Evolutionary conservation across 352 stramenopile genomes (phyloP).

Genomic region (Phytopythium mirpurense): DNA sequence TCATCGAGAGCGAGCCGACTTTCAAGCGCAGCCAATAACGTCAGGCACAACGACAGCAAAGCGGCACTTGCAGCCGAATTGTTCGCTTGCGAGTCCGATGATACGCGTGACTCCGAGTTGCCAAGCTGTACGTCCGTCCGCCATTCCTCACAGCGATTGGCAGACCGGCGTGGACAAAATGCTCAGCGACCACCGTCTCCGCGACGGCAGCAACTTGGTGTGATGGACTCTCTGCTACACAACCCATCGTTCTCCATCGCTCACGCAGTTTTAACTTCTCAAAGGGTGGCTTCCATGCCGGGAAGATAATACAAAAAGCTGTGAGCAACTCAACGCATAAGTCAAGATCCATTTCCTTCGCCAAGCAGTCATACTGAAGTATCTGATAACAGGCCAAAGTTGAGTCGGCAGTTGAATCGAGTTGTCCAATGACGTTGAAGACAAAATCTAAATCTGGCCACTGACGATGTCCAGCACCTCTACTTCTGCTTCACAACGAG

Average conservation of each 20-base stretch:
- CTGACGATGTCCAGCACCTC: too few relatives aligned
- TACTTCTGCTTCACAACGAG: neutral
- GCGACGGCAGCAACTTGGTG: constrained; percentile 12
- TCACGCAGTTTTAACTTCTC: constrained; percentile 8
- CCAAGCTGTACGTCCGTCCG: neutral
- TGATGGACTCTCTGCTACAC: constrained; percentile 25
- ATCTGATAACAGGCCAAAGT: too few relatives aligned
- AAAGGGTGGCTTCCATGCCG: neutral
- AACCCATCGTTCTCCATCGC: constrained; percentile 21
- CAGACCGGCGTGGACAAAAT: neutral
- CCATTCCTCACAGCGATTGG: neutral
- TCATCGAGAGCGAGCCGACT: neutral
- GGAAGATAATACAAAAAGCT: neutral
- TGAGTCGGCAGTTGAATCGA: too few relatives aligned
- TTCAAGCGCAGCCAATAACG: neutral
- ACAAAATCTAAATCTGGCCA: neutral
- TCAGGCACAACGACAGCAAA: too few relatives aligned
- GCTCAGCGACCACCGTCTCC: neutral
- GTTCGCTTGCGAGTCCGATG: neutral
- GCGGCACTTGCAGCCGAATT: neutral
- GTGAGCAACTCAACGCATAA: neutral
- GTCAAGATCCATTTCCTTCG: too few relatives aligned
- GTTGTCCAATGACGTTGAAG: neutral
- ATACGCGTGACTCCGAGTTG: neutral
- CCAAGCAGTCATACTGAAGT: too few relatives aligned